Conservation (phyloP, 306 rosid species). For the Luffa acutangula region DNA sequence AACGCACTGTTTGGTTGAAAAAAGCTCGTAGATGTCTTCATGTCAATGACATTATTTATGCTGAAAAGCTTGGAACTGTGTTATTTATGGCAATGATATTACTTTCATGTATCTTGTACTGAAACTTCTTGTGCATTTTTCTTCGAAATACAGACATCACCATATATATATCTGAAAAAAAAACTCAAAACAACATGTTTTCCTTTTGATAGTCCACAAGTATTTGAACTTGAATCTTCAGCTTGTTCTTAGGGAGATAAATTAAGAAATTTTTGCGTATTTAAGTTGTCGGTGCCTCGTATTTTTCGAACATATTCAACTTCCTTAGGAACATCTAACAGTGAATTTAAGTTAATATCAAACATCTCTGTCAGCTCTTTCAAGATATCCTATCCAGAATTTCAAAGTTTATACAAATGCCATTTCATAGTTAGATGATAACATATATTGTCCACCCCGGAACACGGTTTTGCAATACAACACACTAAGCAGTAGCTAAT, state of each 20-base stretch:
- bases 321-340: background rate
- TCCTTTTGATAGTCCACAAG: background rate
- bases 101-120: background rate
- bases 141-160: background rate
- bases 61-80: background rate
- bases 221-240: background rate
- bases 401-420: background rate
- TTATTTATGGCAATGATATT: background rate
- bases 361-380: background rate
- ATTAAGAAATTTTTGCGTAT: background rate
- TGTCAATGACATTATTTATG: background rate
- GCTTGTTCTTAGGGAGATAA: background rate
- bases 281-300: background rate
- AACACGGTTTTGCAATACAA: background rate
- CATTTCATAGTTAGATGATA: background rate
- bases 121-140: background rate
- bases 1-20: background rate
- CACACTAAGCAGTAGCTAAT: slow-evolving; percentile 6
- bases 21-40: background rate
- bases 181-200: background rate
- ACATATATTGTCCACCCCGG: background rate
- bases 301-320: background rate
- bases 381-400: background rate
- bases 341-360: background rate
- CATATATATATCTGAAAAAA: background rate